These are phyloP conservation scores for Teunomyces panamensis DNA, from an alignment of 805 yeast genomes.

Conservation along the genomic window DNA sequence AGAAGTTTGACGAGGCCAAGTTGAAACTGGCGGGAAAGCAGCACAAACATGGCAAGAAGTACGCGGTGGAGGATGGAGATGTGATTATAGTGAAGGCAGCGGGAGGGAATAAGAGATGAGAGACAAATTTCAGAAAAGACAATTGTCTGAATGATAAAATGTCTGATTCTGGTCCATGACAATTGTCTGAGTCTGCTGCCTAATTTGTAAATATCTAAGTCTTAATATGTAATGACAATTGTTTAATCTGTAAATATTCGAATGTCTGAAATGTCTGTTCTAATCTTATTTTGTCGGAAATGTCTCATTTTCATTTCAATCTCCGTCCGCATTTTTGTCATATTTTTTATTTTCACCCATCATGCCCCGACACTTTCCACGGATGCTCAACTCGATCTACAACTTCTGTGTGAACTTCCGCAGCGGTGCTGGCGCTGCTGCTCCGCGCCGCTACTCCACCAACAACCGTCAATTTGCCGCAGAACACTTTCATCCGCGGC, in stretches of 20 bases:
- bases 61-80: constrained; percentile 82
- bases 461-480: constrained; percentile 22
- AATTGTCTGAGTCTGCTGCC: no score
- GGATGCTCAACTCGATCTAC: constrained; percentile 26
- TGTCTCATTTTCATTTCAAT: background rate
- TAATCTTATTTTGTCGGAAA: background rate
- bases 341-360: background rate
- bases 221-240: no score
- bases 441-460: constrained; percentile 20
- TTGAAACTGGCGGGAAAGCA: constrained; percentile 59
- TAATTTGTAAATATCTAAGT: no score
- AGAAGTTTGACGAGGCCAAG: constrained; percentile 48
- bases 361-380: constrained; percentile 2
- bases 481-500: constrained; percentile 41
- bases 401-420: constrained; percentile 16
- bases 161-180: background rate
- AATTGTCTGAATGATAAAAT: background rate
- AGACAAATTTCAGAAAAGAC: background rate
- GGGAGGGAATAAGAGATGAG: constrained; percentile 47
- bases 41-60: constrained; percentile 70
- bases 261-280: background rate
- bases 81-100: constrained; percentile 70
- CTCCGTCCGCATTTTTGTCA: background rate
- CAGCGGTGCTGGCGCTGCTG: constrained; percentile 4
- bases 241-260: no score